Evolutionary conservation across 1,139 yeast genomes (phyloP).

Genomic region (Pichia sp.): DNA sequence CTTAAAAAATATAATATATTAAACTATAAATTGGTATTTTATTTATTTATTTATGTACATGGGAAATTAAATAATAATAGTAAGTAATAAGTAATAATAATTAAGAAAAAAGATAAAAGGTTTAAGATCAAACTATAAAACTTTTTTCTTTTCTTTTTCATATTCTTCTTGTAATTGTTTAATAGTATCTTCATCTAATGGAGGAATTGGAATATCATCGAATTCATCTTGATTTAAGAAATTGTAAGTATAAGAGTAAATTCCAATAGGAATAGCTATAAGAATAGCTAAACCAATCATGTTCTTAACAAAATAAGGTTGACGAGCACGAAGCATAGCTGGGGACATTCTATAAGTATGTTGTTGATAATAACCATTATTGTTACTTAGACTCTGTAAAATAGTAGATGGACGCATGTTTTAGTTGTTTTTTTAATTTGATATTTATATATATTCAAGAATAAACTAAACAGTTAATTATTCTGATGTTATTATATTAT

Average conservation of each 20-base stretch:
- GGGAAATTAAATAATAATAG: too few species aligned
- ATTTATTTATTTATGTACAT: background rate
- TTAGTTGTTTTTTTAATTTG: background rate
- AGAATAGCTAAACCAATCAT: constrained; percentile 54
- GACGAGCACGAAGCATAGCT: constrained; percentile 83
- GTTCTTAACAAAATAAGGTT: constrained; percentile 77
- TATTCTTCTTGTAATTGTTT: constrained; percentile 65
- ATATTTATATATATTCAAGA: too few species aligned
- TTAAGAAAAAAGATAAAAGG: background rate
- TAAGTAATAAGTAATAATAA: background rate
- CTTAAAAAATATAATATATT: background rate
- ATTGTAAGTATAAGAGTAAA: constrained; percentile 67
- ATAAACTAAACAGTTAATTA: too few species aligned
- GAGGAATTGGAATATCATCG: constrained; percentile 88
- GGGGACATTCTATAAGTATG: constrained; percentile 87
- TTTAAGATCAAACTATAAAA: too few species aligned
- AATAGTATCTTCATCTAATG: constrained; percentile 73
- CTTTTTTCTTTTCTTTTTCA: constrained; percentile 27
- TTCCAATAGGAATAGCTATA: constrained; percentile 58
- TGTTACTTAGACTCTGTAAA: constrained; percentile 25
- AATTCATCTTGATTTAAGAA: constrained; percentile 78
- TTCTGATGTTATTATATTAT: too few species aligned
- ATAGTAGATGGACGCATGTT: constrained; percentile 8
- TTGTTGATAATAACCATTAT: constrained; percentile 55
- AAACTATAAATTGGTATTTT: background rate